Evolutionary conservation across 2,329 filamentous ascomycete genomes (phyloP), one percentile per base, ranked within the genome.

Genomic region (Aspergillus fischeri): DNA sequence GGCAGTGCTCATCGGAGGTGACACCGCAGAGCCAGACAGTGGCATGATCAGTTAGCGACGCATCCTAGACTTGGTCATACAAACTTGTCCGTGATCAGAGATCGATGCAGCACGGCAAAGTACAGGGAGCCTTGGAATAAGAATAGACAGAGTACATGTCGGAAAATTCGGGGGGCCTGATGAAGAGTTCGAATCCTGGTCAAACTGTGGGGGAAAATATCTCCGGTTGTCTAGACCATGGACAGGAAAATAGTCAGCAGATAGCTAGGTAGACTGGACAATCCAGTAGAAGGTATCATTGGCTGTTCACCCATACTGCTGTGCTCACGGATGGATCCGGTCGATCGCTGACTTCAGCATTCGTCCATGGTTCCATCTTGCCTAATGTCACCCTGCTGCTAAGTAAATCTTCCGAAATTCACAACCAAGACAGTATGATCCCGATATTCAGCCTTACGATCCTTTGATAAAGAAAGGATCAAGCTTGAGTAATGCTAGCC

Each of bases 1-100:
- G 53, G 49, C 50, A n/a, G 41, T 28, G 14, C 49, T 42, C 25
- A 44, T 44, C 45, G 44, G 47, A 53, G 45, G 41, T 4, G 54
- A 38, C 42, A 51, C 51, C 52, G 60, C 52, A 48, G 53, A 52
- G 28, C 53, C 51, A 52, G 59, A 53, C 32, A 56, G 32, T 20
- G 55, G 55, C 55, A 60, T 60, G 44, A 54, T 60, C 45, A 3
- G 29, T 11, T 47, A 59, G 52, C 42, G 4, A 10, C n/a, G 8
- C 42, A 45, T 45, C 42, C 42, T 45, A 45, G n/a, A 11, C n/a
- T 20, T 9, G 21, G 9, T 20, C n/a, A 4, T 10, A 24, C 42
- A 10, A 10, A 2, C 21, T 45, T 45, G 42, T 11, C 4, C 42
- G n/a, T 11, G 42, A 24, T 20, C 44, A 25, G 21, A 47, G 21